phyloP scores from a whole-genome alignment of 2,329 filamentous ascomycete species.

The Fusarium lyarnte region DNA sequence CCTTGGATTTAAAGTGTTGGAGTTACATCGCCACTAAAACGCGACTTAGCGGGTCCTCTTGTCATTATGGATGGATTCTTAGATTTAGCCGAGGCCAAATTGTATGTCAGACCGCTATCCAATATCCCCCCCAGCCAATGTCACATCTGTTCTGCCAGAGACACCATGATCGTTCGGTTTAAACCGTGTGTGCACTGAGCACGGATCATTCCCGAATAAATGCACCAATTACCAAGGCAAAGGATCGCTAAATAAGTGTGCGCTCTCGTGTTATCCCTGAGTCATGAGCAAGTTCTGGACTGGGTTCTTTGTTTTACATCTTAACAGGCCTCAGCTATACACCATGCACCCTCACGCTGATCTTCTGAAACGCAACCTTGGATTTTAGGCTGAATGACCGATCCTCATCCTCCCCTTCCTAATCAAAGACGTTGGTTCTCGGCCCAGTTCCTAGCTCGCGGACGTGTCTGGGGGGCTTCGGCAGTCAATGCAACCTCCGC shows the following conservation, averaged over 20 bases:
- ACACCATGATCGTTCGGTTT: not conserved
- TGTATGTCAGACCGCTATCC: slow-evolving; percentile 1
- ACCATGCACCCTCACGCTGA: not conserved
- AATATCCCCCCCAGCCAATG: not conserved
- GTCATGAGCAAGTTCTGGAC: not conserved
- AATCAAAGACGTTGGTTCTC: not conserved
- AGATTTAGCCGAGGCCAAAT: slow-evolving; percentile 6
- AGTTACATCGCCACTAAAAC: not conserved
- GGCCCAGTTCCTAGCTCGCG: not conserved
- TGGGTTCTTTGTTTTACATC: not conserved
- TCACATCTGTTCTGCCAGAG: not conserved
- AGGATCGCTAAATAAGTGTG: not conserved
- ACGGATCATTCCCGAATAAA: slow-evolving; percentile 2
- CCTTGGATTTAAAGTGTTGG: not conserved
- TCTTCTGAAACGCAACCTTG: slow-evolving; percentile 16
- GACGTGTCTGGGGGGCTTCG: slow-evolving; percentile 5
- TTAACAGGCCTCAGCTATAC: slow-evolving; percentile 4
- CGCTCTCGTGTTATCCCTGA: not conserved
- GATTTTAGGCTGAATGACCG: slow-evolving; percentile 29
- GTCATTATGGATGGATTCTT: not conserved
- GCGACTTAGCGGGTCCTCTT: not conserved
- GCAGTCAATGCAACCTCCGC: slow-evolving; percentile 18
- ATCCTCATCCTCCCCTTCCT: slow-evolving; percentile 2
- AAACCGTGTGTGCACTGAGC: not conserved
- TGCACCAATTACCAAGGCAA: slow-evolving; percentile 8